Conservation (phyloP, 176 grass and related monocot species). For the Zoysia japonica region DNA sequence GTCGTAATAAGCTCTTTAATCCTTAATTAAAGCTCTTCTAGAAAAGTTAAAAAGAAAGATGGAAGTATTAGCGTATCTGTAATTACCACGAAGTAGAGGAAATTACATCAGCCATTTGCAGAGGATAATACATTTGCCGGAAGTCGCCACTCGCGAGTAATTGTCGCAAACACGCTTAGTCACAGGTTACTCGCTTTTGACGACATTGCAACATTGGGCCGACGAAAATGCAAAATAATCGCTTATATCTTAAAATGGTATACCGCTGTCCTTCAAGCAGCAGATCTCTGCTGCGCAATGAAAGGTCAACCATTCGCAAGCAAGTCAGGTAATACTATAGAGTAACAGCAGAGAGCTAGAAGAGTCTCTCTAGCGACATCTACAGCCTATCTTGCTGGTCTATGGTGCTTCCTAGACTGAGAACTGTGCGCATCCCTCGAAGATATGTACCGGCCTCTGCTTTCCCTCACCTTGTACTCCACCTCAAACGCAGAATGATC, state of each 20-base stretch:
- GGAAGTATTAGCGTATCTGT: too few species aligned
- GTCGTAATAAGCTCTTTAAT: too few species aligned
- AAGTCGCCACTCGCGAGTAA: too few species aligned
- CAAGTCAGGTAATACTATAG: conserved; percentile 7
- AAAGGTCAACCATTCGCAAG: neutral
- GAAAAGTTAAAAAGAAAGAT: too few species aligned
- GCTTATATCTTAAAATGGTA: conserved; percentile 21
- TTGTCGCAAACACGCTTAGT: too few species aligned
- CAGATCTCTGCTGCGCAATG: conserved; percentile 12
- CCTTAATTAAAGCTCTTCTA: too few species aligned
- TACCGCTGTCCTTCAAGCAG: conserved; percentile 3
- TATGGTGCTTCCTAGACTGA: conserved; percentile 43
- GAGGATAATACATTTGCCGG: too few species aligned
- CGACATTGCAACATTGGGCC: neutral
- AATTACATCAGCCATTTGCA: too few species aligned
- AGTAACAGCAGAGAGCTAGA: conserved; percentile 25
- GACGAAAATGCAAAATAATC: neutral
- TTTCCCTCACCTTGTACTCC: conserved; percentile 42
- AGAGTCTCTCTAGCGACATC: conserved; percentile 20
- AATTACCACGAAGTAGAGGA: too few species aligned
- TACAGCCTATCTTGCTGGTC: conserved; percentile 43
- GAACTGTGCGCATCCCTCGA: conserved; percentile 23
- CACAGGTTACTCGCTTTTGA: neutral
- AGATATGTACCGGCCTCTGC: conserved; percentile 39
- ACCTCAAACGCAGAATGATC: conserved; percentile 40